Evolutionary conservation across 1,284 basidiomycete species (phyloP), one percentile per base, ranked within the genome.

Genomic region (Mycosarcoma maydis): DNA sequence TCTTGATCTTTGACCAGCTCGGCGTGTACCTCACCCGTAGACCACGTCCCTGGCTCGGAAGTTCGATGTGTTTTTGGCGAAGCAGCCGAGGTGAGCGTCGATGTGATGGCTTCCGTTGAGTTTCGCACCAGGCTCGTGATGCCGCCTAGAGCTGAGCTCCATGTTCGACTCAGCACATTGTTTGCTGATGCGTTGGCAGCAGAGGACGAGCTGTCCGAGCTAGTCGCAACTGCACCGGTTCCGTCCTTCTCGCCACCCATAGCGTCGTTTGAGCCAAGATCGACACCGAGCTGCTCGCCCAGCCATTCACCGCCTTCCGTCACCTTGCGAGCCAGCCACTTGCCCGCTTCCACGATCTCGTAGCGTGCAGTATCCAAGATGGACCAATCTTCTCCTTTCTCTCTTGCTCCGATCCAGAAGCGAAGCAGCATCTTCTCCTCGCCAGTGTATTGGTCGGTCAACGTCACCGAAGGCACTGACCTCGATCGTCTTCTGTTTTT

Each of bases 1-100:
- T 77, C 50, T 24, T 66, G 68, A 40, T 78, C 76, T 61, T 76
- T 75, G 42, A 72, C 62, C 22, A 79, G 40, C 52, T 79, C 76
- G 14, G 72, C 62, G 26, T 75, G 68, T 24, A 75, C 76, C 29
- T 78, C 76, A 13, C 75, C 76, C 5, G 73, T 49, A 6, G 71
- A 71, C 61, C 70, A 78, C 0, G 76, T 78, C 1, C 76, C 76
- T 2, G 70, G 70, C 37, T 69, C 64, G 7, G 43, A 38, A 19
- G 56, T 30, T 9, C 62, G 38, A 22, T 54, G 49, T 6, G 54
- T 37, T 6, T 36, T 49, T 10, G 50, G 40, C 29, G 50, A 17
- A 9, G 61, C 38, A 16, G 61, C 40, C 13, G 61, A 57, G 20
- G 30, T 43, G 23, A 57, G 41, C 3, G 54, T 57, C 24, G 54